A percentile compares a stretch with the other conserved stretches of the same genome.
Evolutionary conservation across 495 filamentous ascomycete genomes (phyloP).

Genomic region (Aspergillus avenaceus): DNA sequence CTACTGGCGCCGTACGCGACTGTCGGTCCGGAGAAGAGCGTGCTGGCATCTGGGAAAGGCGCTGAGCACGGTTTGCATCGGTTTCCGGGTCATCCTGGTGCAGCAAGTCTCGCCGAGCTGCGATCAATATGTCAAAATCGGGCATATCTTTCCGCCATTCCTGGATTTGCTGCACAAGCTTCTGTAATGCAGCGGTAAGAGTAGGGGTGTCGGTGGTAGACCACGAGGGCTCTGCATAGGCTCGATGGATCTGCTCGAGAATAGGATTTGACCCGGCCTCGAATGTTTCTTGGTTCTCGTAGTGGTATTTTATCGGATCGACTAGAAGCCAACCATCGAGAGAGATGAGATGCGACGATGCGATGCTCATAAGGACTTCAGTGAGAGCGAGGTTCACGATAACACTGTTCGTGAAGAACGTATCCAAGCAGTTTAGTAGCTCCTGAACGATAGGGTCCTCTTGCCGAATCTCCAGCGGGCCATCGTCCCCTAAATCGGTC

Average conservation of each 20-base stretch:
- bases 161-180: constrained; percentile 60
- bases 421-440: constrained; percentile 63
- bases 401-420: constrained; percentile 84
- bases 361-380: constrained; percentile 74
- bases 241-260: constrained; percentile 22
- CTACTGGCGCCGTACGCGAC: constrained; percentile 10
- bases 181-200: constrained; percentile 36
- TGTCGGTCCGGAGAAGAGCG: constrained; percentile 18
- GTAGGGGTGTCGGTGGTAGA: constrained; percentile 31
- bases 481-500: constrained; percentile 22
- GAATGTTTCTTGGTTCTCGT: constrained; percentile 1
- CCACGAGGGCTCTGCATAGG: constrained; percentile 38
- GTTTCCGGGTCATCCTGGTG: constrained; percentile 26
- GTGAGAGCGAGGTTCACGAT: constrained; percentile 87
- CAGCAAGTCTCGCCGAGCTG: constrained; percentile 57
- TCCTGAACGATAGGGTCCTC: constrained; percentile 75
- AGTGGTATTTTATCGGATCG: constrained; percentile 50
- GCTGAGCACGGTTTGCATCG: constrained; percentile 14
- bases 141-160: constrained; percentile 65
- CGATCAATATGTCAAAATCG: constrained; percentile 71
- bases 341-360: constrained; percentile 74
- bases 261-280: constrained; percentile 6
- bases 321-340: constrained; percentile 89
- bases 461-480: constrained; percentile 46
- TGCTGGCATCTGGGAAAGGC: constrained; percentile 19